Conservation (phyloP, 371 early-diverging fungal genomes). For the Rozella allomycis region DNA sequence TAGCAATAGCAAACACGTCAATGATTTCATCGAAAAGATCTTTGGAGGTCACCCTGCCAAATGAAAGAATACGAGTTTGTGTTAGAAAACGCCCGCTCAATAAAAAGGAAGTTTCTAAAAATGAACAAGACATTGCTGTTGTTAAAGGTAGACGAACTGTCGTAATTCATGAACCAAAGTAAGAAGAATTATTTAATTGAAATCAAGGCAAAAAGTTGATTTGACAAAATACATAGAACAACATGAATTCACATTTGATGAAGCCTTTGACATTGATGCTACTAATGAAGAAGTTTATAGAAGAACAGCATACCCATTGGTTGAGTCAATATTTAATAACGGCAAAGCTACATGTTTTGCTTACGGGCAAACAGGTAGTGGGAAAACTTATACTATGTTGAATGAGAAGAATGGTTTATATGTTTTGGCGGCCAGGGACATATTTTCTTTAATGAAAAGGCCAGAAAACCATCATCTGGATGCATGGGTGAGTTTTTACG, state of each 20-base stretch:
- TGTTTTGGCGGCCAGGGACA: slow-evolving; percentile 69
- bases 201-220: slow-evolving; percentile 48
- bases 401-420: slow-evolving; percentile 60
- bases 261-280: slow-evolving; percentile 63
- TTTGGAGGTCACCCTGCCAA: no score
- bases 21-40: no score
- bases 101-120: slow-evolving; percentile 43
- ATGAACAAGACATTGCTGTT: slow-evolving; percentile 59
- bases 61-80: slow-evolving; percentile 76
- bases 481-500: slow-evolving; percentile 75
- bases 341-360: slow-evolving; percentile 97
- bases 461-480: slow-evolving; percentile 39
- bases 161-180: slow-evolving; percentile 71
- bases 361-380: slow-evolving; percentile 93
- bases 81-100: slow-evolving; percentile 86
- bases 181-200: slow-evolving; percentile 5
- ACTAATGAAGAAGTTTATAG: slow-evolving; percentile 72
- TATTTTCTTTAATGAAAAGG: slow-evolving; percentile 35
- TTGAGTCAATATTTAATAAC: slow-evolving; percentile 76
- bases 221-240: slow-evolving; percentile 79
- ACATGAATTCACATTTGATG: slow-evolving; percentile 88
- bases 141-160: slow-evolving; percentile 40
- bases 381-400: slow-evolving; percentile 97
- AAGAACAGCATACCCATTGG: slow-evolving; percentile 72
- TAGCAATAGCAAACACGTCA: no score